These are phyloP conservation scores for Colletotrichum liriopes DNA, from an alignment of 2,329 filamentous ascomycete species.

Conservation along the genomic window DNA sequence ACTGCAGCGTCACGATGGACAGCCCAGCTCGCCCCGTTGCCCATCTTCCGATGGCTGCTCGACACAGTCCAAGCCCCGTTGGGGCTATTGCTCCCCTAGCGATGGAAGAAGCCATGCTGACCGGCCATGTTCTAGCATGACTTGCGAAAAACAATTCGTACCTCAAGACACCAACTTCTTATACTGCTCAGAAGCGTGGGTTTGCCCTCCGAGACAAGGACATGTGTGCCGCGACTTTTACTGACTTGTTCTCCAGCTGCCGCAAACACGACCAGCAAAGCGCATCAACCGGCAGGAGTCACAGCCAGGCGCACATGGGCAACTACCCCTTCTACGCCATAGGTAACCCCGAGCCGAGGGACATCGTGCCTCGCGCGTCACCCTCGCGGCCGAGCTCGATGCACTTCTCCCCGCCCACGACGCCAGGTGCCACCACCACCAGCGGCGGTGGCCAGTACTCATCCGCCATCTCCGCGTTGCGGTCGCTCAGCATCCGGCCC, in stretches of 20 bases:
- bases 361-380: slow-evolving; percentile 76
- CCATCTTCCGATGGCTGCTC: slow-evolving; percentile 14
- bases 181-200: slow-evolving; percentile 77
- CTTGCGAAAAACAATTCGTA: slow-evolving; percentile 77
- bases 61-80: slow-evolving; percentile 37
- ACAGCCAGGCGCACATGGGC: slow-evolving; percentile 36
- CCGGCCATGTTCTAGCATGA: slow-evolving; percentile 66
- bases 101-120: slow-evolving; percentile 48
- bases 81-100: slow-evolving; percentile 53
- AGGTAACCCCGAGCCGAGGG: slow-evolving; percentile 67
- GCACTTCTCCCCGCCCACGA: slow-evolving; percentile 69
- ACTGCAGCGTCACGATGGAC: slow-evolving; percentile 52
- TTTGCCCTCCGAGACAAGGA: slow-evolving; percentile 46
- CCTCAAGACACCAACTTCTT: slow-evolving; percentile 70
- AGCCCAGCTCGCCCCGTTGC: slow-evolving; percentile 45
- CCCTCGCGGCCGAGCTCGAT: slow-evolving; percentile 73
- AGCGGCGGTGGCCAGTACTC: slow-evolving; percentile 56
- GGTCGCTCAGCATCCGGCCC: slow-evolving; percentile 68
- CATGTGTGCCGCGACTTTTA: not conserved
- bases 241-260: slow-evolving; percentile 58
- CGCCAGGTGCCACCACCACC: slow-evolving; percentile 52
- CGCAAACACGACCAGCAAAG: slow-evolving; percentile 63
- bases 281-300: slow-evolving; percentile 34
- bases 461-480: slow-evolving; percentile 70
- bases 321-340: slow-evolving; percentile 63